phyloP scores from a whole-genome alignment of 2,329 filamentous ascomycete genomes.

The Fusarium nygamai region DNA sequence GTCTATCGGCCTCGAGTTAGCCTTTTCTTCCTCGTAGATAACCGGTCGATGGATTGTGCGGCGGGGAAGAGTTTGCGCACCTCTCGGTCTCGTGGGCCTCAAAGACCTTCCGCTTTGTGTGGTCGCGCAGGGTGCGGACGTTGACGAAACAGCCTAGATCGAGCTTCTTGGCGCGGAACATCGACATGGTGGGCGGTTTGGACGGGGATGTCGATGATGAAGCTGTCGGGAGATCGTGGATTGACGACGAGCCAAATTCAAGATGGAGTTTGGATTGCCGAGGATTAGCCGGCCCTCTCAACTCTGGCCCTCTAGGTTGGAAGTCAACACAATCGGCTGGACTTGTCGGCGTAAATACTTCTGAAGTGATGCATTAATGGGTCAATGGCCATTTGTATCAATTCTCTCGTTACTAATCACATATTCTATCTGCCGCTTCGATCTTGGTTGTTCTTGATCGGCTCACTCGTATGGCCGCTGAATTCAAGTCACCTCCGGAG shows the following conservation, averaged over 20 bases:
- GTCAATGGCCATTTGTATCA: rapidly evolving
- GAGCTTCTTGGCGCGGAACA: constrained; percentile 90
- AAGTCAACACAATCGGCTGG: neutral
- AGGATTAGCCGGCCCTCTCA: neutral
- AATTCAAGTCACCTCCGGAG: too few relatives aligned
- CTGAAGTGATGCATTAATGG: neutral
- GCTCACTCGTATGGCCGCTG: too few relatives aligned
- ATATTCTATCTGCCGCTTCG: neutral
- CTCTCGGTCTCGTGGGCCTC: constrained; percentile 87
- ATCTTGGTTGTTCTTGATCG: neutral
- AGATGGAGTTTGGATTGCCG: constrained; percentile 21
- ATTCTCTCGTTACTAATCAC: rapidly evolving
- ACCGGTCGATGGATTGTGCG: neutral
- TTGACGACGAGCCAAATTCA: constrained; percentile 14
- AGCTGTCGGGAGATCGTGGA: constrained; percentile 21
- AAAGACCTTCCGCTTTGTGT: constrained; percentile 95
- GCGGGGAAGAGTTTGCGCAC: constrained; percentile 58
- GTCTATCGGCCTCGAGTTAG: constrained; percentile 61
- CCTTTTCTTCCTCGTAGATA: neutral
- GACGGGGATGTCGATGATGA: constrained; percentile 21
- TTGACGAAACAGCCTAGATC: constrained; percentile 91
- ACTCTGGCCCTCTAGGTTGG: neutral
- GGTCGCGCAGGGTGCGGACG: constrained; percentile 86
- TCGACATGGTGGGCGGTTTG: constrained; percentile 69
- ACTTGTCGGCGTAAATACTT: too few relatives aligned